Conservation (phyloP, 176 grass and related monocot genomes). For the Eragrostis curvula region DNA sequence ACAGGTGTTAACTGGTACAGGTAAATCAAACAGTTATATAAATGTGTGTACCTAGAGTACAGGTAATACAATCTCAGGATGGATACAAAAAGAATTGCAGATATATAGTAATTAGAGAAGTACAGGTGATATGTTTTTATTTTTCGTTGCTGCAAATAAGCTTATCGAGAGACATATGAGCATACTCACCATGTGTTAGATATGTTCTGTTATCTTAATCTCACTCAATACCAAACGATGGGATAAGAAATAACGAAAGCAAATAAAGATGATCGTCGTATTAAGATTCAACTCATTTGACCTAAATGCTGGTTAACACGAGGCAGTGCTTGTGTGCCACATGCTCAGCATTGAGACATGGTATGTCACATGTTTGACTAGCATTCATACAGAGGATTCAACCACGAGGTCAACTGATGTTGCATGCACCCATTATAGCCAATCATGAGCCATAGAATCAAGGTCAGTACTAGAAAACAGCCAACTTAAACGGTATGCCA, state of each 20-base stretch:
- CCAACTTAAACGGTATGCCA: not conserved
- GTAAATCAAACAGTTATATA: slow-evolving; percentile 1
- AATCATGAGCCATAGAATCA: slow-evolving; percentile 39
- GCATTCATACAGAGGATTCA: slow-evolving; percentile 41
- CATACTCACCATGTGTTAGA: slow-evolving; percentile 25
- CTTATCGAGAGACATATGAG: slow-evolving; percentile 4
- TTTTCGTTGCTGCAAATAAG: not conserved
- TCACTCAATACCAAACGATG: not conserved
- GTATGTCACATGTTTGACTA: slow-evolving; percentile 47
- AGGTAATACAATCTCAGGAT: not conserved
- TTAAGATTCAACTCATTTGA: slow-evolving; percentile 41
- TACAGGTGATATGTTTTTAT: not conserved
- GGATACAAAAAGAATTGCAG: not conserved
- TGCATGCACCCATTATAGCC: slow-evolving; percentile 29
- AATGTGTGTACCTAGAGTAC: not conserved
- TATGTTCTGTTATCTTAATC: slow-evolving; percentile 21
- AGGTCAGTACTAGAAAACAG: not conserved
- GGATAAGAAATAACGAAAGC: slow-evolving; percentile 18
- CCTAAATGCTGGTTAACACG: slow-evolving; percentile 49
- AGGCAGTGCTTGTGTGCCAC: slow-evolving; percentile 51
- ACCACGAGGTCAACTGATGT: slow-evolving; percentile 31
- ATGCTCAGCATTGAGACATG: slow-evolving; percentile 57
- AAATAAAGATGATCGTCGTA: slow-evolving; percentile 32
- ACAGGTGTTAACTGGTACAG: not conserved
- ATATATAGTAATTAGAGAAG: not conserved